Evolutionary conservation across 2,329 filamentous ascomycete genomes (phyloP), one percentile per base, ranked within the genome.

Genomic region (Fonsecaea nubica): DNA sequence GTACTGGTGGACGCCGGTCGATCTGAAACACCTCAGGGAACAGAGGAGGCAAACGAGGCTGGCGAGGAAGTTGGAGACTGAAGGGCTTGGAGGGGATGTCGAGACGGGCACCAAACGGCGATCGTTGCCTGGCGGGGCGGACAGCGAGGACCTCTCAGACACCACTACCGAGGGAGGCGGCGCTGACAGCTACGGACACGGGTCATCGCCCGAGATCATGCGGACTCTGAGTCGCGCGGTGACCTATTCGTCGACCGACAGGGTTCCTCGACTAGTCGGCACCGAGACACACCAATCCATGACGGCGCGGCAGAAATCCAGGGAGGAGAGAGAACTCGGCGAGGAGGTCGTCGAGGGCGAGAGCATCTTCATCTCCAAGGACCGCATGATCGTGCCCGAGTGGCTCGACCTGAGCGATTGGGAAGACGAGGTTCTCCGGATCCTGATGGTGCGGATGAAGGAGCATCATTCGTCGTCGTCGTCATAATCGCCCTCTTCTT

Each of bases 1-100:
- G 1, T 92, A 91, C 75, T 93, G 90, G 90, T 73, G 72, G 72
- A 73, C 72, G 36, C 72, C 72, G 13, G 62, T 71, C 8, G 69
- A 72, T 62, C 48, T 73, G 33, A 62, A 65, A 33, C 40, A 57
- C n/a, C 58, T 69, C 13, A 55, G 55, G 33, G 63, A 62, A n/a
- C 62, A 69, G 57, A 42, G 66, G 25, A 42, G 60, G 21, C 45
- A 59, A 42, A 57, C 36, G 8, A 54, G 38, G 36, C 7, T 25
- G 30, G 40, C 50, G 30, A 62, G 38, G 38, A 32, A 32, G 25
- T 10, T n/a, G 7, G 25, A 32, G 38, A 25, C 38, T 8, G 40
- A 35, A 3, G 57, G n/a, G 18, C n/a, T 57, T 13, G 40, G 36
- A 38, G 53, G 25, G 3, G 60, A 63, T 50, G 58, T 62, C 12